Conservation (phyloP, 768 basidiomycete genomes). For the Ramaria rubella region DNA sequence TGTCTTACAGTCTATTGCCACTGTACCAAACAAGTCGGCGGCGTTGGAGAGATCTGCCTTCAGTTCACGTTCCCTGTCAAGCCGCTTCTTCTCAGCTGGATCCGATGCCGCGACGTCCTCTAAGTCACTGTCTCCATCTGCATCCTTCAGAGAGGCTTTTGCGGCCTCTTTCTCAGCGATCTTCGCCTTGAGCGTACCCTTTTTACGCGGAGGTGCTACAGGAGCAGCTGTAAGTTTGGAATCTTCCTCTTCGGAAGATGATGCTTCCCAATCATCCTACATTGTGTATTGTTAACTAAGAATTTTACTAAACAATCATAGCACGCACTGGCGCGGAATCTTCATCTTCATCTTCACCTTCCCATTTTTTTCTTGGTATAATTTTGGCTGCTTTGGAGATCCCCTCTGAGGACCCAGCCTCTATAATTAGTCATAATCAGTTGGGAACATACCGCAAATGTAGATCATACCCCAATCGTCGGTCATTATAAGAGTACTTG, state of each 20-base stretch:
- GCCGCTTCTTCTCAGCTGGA: constrained; percentile 67
- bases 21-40: constrained; percentile 70
- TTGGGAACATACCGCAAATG: background rate
- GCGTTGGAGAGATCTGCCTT: constrained; percentile 84
- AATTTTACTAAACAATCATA: constrained; percentile 3
- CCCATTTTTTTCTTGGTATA: constrained; percentile 61
- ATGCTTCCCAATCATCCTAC: constrained; percentile 94
- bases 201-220: constrained; percentile 78
- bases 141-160: constrained; percentile 44
- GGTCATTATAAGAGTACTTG: background rate
- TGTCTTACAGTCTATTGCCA: constrained; percentile 34
- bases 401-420: constrained; percentile 8
- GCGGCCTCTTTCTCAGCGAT: constrained; percentile 86
- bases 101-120: constrained; percentile 63
- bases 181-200: constrained; percentile 86
- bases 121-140: constrained; percentile 48
- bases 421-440: background rate
- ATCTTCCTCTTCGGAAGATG: constrained; percentile 55
- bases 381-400: constrained; percentile 11
- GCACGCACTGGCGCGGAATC: constrained; percentile 66
- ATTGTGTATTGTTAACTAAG: background rate
- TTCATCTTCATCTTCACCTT: constrained; percentile 87
- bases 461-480: constrained; percentile 7
- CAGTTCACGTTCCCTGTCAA: constrained; percentile 76
- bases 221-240: constrained; percentile 37